These are phyloP conservation scores for Gryganskiella cystojenkinii DNA, from an alignment of 192 early-diverging fungal genomes.

Conservation along the genomic window DNA sequence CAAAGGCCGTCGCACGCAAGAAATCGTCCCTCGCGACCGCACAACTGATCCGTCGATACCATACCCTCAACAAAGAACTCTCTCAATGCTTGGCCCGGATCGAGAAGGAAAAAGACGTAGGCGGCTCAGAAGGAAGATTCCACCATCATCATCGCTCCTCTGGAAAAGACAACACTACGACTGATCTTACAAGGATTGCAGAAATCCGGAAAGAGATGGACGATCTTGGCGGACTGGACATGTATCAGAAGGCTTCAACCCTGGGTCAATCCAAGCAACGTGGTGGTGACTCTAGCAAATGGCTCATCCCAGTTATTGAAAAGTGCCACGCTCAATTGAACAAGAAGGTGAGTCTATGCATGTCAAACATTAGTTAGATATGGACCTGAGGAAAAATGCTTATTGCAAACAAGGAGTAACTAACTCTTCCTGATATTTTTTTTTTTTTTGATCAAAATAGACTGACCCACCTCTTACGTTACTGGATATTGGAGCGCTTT, in stretches of 20 bases:
- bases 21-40: slow-evolving; percentile 72
- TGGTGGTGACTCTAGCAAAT: slow-evolving; percentile 85
- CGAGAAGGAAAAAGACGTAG: slow-evolving; percentile 14
- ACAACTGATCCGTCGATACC: slow-evolving; percentile 79
- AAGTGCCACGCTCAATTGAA: slow-evolving; percentile 29
- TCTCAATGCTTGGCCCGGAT: slow-evolving; percentile 56
- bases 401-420: no score
- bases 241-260: slow-evolving; percentile 87
- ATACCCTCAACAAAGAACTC: slow-evolving; percentile 83
- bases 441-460: not conserved
- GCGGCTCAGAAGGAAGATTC: slow-evolving; percentile 13
- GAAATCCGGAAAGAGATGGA: slow-evolving; percentile 65
- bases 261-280: slow-evolving; percentile 84
- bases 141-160: not conserved
- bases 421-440: no score
- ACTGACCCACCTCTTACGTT: slow-evolving; percentile 57
- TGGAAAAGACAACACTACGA: slow-evolving; percentile 8
- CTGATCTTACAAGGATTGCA: slow-evolving; percentile 36
- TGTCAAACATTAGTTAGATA: no score
- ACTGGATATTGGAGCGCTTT: slow-evolving; percentile 88
- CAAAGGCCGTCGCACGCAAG: slow-evolving; percentile 48
- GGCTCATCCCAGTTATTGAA: slow-evolving; percentile 75
- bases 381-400: no score
- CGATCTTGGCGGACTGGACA: slow-evolving; percentile 85
- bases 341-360: slow-evolving; percentile 25